Evolutionary conservation across 371 early-diverging fungal species (phyloP), one percentile per base, ranked within the genome.

Genomic region (Cokeromyces recurvatus): DNA sequence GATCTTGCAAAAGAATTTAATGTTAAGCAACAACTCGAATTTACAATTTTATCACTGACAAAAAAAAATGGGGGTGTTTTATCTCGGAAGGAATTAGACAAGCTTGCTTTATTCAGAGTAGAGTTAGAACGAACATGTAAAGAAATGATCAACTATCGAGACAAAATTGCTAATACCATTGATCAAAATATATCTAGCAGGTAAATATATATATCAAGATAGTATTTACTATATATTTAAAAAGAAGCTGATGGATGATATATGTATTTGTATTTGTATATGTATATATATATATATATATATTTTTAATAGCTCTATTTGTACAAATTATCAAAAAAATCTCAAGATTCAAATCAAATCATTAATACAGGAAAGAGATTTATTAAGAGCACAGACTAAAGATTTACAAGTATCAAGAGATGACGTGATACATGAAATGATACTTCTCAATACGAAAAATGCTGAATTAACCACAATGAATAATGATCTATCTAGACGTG

Each of bases 401-500:
- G 21, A 48, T 7, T 38, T 60, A 5, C 32, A 22, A 31, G 15
- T 35, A 15, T 32, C 50, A 8, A 54, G 71, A 14, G 71, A 74
- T 37, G 71, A 70, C 19, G 42, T 78, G 7, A 54, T 81, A 19
- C 55, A 69, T 29, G 81, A 81, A 45, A 74, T 77, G 62, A 66
- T 77, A 16, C 65, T 74, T 29, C 51, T 79, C 11, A 77, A 74
- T 27, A 64, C 71, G 15, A 68, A 77, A 51, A 77, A 74, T 35
- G 76, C 76, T 0, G 78, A 81, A 39, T 57, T 81, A 2, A 64
- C 72, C 10, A 62, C 51, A 2, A 73, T 78, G 54, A 81, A 77
- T 59, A 76, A 77, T 48, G 81, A 78, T 24, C 54, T 81, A 46
- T 74, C 76, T 31, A 58, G 68, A 39, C 66, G 68, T 22, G 66